These are phyloP conservation scores for Sphagnum contortum DNA, from an alignment of 225 moss, liverwort and hornwort species.

Conservation along the genomic window DNA sequence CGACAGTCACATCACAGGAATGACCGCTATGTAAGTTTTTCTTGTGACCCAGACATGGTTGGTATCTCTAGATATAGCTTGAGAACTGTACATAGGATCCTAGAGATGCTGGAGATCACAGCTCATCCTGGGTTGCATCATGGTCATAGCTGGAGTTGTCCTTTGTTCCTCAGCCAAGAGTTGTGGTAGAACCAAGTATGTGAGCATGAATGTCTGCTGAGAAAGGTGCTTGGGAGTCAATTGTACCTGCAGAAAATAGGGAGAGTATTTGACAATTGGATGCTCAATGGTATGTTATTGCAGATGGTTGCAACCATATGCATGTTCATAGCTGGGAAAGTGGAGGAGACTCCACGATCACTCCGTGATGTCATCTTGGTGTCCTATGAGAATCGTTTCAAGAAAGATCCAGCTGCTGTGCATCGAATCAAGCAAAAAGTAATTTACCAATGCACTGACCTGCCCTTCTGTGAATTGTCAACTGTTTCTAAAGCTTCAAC, in stretches of 20 bases:
- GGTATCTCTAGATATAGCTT: no score
- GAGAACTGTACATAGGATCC: no score
- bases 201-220: background rate
- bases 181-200: background rate
- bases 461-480: no score
- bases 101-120: background rate
- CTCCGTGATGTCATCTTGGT: slow-evolving; percentile 69
- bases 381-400: slow-evolving; percentile 67
- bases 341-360: slow-evolving; percentile 80
- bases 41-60: no score
- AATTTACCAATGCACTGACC: background rate
- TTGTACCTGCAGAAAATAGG: background rate
- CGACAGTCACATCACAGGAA: slow-evolving; percentile 56
- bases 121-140: slow-evolving; percentile 1
- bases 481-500: no score
- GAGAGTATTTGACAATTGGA: background rate
- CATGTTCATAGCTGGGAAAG: slow-evolving; percentile 95
- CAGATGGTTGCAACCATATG: slow-evolving; percentile 93
- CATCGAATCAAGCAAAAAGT: slow-evolving; percentile 74
- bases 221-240: background rate
- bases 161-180: background rate
- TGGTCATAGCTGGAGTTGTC: background rate
- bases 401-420: slow-evolving; percentile 62
- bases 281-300: slow-evolving; percentile 6
- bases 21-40: slow-evolving; percentile 45